phyloP scores from a whole-genome alignment of 2,329 filamentous ascomycete genomes.

The Arthroderma sp. region DNA sequence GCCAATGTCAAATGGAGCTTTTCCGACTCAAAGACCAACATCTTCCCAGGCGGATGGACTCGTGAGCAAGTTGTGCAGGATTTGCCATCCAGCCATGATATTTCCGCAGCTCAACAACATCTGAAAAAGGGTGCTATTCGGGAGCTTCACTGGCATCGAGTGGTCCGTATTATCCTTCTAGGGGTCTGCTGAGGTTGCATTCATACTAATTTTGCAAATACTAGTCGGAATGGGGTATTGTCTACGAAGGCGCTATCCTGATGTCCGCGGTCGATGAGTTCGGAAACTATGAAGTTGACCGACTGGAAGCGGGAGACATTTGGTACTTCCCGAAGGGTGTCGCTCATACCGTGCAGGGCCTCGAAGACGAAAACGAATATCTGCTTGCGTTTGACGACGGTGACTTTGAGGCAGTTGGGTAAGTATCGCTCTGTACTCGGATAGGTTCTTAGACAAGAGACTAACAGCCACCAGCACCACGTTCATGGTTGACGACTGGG shows the following conservation, averaged over 20 bases:
- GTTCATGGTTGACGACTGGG: constrained; percentile 60
- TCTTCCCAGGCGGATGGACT: constrained; percentile 53
- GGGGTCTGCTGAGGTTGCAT: not conserved
- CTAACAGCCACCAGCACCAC: constrained; percentile 38
- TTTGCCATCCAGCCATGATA: constrained; percentile 51
- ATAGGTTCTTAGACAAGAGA: not conserved
- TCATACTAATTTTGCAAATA: not conserved
- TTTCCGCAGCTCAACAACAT: constrained; percentile 56
- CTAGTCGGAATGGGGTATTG: constrained; percentile 54
- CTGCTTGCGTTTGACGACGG: constrained; percentile 54
- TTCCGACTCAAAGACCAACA: constrained; percentile 50
- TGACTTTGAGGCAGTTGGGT: constrained; percentile 51
- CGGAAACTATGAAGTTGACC: constrained; percentile 42
- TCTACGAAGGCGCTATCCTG: constrained; percentile 45
- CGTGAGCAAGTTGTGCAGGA: constrained; percentile 55
- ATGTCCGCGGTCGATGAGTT: constrained; percentile 51
- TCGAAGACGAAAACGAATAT: constrained; percentile 55
- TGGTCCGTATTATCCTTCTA: constrained; percentile 32
- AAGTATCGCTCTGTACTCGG: constrained; percentile 10
- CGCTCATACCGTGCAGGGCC: constrained; percentile 49
- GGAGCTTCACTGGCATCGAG: constrained; percentile 54
- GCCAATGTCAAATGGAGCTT: constrained; percentile 59
- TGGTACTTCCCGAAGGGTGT: constrained; percentile 58
- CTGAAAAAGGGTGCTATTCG: constrained; percentile 52
- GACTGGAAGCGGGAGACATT: constrained; percentile 48